Base-by-base conservation (phyloP, 2,329 filamentous ascomycete species). In the Monosporascus sp. region DNA sequence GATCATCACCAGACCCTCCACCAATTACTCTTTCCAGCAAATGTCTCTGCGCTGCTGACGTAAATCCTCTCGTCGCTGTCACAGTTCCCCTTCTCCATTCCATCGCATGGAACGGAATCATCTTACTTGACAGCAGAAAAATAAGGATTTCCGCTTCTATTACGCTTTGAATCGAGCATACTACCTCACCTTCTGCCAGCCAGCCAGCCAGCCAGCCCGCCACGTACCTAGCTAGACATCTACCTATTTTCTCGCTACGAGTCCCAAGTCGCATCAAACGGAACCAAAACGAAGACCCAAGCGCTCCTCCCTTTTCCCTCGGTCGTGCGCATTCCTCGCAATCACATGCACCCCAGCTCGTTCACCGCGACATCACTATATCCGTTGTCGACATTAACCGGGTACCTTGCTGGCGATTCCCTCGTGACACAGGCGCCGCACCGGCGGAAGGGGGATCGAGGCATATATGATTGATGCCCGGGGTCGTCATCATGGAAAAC, bases 401-500 rank as follows among this genome's bases (percentile, higher is more conserved):
- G 37, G 42, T 25, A 55, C 48, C 47, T 52, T 42, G 42, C 51
- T 58, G 57, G 59, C 59, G 57, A 59, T 51, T 53, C 47, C 48
- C 52, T 49, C 55, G 54, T 50, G 37, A 59, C 41, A 56, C 46
- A 62, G 61, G 60, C 61, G 63, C 65, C 63, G 62, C 57, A 57
- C 55, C 59, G 65, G 62, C 64, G 65, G 63, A 66, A 65, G 63
- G 65, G 65, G 64, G 61, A 61, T 60, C 47, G 62, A 69, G 57
- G 59, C 60, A 52, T 61, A 64, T 59, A 22, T 46, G 42, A 46
- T 27, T 25, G 63, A 81, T 81, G 79, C 77, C 79, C 57, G 76
- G 78, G 62, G 65, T 73, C 62, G 72, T 80, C 71, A 76, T 73
- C 61, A 82, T 81, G 78, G 78, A 82, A 60, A 75, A 76, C 70